Conservation (phyloP, 2,329 filamentous ascomycete species). For the Trichoderma oligosporum region DNA sequence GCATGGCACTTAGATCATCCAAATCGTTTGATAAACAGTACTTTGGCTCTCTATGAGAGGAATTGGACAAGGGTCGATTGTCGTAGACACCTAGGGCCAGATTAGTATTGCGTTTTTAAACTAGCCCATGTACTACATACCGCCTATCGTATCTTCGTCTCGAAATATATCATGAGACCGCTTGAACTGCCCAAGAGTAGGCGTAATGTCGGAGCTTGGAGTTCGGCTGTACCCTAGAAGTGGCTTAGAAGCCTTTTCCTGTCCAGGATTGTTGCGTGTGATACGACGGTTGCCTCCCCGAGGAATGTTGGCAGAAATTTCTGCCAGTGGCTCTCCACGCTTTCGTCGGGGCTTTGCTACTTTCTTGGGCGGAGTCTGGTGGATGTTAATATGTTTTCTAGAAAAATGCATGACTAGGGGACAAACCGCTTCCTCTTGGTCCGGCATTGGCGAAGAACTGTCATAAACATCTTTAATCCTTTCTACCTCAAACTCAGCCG, state of each 20-base stretch:
- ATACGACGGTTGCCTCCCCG: conserved; percentile 27
- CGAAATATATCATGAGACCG: conserved; percentile 31
- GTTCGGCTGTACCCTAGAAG: conserved; percentile 22
- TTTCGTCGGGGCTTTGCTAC: conserved; percentile 31
- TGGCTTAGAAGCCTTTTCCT: conserved; percentile 23
- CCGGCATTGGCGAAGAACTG: conserved; percentile 47
- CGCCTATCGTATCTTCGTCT: conserved; percentile 28
- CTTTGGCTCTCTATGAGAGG: conserved; percentile 28
- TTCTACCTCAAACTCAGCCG: conserved; percentile 47
- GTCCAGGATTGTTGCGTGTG: conserved; percentile 23
- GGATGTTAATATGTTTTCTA: not conserved
- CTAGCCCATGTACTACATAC: conserved; percentile 23
- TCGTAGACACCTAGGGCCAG: conserved; percentile 26
- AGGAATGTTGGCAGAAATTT: conserved; percentile 36
- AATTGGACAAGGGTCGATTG: conserved; percentile 24
- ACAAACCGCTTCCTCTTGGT: conserved; percentile 43
- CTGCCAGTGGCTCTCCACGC: conserved; percentile 31
- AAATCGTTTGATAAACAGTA: conserved; percentile 8
- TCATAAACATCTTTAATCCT: conserved; percentile 58
- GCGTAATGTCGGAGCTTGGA: conserved; percentile 20
- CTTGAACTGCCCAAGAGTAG: conserved; percentile 24
- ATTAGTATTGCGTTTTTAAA: conserved; percentile 22
- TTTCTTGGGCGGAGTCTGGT: conserved; percentile 32
- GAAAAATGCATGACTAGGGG: not conserved
- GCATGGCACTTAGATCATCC: not conserved